Conservation (phyloP, 768 basidiomycete species). For the Tricholoma saponaceum region DNA sequence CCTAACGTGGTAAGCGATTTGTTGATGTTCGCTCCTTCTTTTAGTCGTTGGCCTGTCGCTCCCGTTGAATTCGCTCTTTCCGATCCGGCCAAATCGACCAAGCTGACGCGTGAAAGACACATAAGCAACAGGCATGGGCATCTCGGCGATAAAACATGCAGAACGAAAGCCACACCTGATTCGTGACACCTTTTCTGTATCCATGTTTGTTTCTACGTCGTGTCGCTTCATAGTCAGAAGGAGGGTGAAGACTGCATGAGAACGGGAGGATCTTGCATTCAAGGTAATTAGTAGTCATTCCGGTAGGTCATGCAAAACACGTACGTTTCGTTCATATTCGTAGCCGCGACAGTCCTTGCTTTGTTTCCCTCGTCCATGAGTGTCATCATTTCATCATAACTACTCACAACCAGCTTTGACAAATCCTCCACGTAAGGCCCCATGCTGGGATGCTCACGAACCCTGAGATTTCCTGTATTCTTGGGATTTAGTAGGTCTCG, state of each 20-base stretch:
- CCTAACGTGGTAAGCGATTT: conserved; percentile 97
- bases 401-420: conserved; percentile 86
- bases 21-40: conserved; percentile 99
- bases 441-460: conserved; percentile 93
- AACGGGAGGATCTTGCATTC: conserved; percentile 76
- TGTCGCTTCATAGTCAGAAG: conserved; percentile 89
- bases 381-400: conserved; percentile 96
- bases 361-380: conserved; percentile 99
- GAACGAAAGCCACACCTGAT: conserved; percentile 59
- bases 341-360: conserved; percentile 96
- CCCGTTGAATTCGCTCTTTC: conserved; percentile 98
- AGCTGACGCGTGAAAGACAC: conserved; percentile 33
- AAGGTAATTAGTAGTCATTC: conserved; percentile 5
- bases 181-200: conserved; percentile 98
- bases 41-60: conserved; percentile 91
- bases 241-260: conserved; percentile 97
- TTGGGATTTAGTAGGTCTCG: conserved; percentile 96
- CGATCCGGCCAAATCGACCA: conserved; percentile 95
- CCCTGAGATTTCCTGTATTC: conserved; percentile 93
- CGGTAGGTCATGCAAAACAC: conserved; percentile 1
- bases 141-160: conserved; percentile 1
- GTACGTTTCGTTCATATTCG: conserved; percentile 99
- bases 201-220: conserved; percentile 80
- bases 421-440: conserved; percentile 99
- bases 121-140: not conserved